Evolutionary conservation across 257 asterid species (phyloP), one percentile per base, ranked within the genome.

Genomic region (Coffea canephora): DNA sequence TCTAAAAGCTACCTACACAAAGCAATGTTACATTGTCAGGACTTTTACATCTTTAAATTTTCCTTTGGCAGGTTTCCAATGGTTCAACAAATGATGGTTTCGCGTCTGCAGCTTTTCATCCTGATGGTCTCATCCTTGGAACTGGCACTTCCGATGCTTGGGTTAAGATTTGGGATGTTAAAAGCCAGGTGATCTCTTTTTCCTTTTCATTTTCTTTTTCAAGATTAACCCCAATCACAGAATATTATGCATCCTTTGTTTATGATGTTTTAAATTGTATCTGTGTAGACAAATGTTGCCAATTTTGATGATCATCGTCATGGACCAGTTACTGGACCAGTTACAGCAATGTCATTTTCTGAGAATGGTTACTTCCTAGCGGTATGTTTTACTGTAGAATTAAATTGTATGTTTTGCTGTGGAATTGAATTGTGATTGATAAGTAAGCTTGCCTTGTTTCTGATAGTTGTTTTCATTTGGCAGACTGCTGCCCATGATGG

Each of bases 401-500:
- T 67, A 79, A 41, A 4, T 39, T 2, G 43, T 39, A 87, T 69
- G 97, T 85, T 68, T 82, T 82, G 79, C 57, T 75, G 70, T 59
- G 27, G 41, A 50, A 10, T 48, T 69, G 79, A 41, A 64, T 41
- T 54, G 50, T 74, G 75, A 31, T 50, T 41, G 11, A 34, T 21
- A 62, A n/a, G 36, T 1, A 62, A 62, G 14, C 15, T 54, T 73
- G 85, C 69, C 49, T 23, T 82, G 55, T 71, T 78, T 52, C 84
- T 48, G 81, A 39, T 54, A 77, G 67, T 72, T 11, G 78, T 75
- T 81, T 78, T 82, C 73, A 54, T 77, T 82, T 82, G 80, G 77
- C 92, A 96, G 98, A 94, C 98, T 84, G 98, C 98, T 75, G 98
- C 98, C 71, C 95, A 89, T 76, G 99, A 96, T 89, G 99, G 99